Base-by-base conservation (phyloP, 1,284 basidiomycete species). In the Sanghuangporus sanghuang region DNA sequence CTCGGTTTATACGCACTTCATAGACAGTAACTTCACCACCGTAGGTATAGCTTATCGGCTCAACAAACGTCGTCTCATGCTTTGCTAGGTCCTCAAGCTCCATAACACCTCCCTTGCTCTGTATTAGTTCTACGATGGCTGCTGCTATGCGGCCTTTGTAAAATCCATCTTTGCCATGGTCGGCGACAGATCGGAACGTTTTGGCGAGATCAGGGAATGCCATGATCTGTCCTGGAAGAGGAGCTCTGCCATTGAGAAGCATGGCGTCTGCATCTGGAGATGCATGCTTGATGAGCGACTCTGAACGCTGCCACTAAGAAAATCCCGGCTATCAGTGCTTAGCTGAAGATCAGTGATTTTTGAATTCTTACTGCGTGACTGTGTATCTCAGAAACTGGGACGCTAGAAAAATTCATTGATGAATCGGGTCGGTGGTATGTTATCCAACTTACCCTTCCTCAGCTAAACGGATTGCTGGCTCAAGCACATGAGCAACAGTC, bases 1-100 rank as follows among this genome's bases (percentile, higher is more conserved):
- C 40, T 50, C 44, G 38, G 53, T 27, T 7, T n/a, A 71, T 67
- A 63, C 81, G 70, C 67, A 91, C 92, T 82, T 95, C 94, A 72
- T 92, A 92, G 0, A 96, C 79, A 0, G 92, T 92, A 11, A 93
- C 88, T 66, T 92, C 90, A 11, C 81, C 81, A 6, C 81, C 87
- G 74, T 95, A 98, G 0, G 89, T 93, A 74, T 96, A 96, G 62
- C 84, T 87, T 76, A 98, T 95, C 1, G 96, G 96, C 67, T 94
- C 85, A 16, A 97, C 92, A 54, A 93, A 85, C 6, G 87, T 81
- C 0, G 91, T 89, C 54, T 84, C 77, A 72, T 96, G 95, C 58
- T 83, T 81, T 12, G 89, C 89, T 32, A 98, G 83, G 74, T 98
- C 96, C 21, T 90, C 86, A 11, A 97, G 81, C 60, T 90, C 89